Evolutionary conservation across 2,329 filamentous ascomycete species (phyloP), one percentile per base, ranked within the genome.

Genomic region (Alternaria atra): DNA sequence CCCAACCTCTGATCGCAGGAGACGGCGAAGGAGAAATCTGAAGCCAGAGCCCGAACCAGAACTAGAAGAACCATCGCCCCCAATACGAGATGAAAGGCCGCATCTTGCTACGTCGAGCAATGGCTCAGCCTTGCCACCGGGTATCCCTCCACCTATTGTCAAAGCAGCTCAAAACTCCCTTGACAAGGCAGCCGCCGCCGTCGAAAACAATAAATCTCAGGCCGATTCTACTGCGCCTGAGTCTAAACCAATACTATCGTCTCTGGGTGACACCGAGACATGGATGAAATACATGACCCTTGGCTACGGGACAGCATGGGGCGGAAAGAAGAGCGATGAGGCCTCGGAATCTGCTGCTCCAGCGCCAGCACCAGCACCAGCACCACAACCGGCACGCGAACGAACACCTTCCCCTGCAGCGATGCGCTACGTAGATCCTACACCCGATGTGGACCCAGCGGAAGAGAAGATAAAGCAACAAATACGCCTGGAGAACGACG

Each of bases 1-100:
- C 66, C 91, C 93, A 13, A 87, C 86, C 2, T 90, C 91, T 1
- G 84, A 85, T 60, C 86, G 90, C 32, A 83, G 84, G 48, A 81
- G 74, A 80, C 42, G 80, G 75, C 65, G 85, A 77, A 72, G 75
- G 55, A 79, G 76, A 40, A 80, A 74, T 61, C 73, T 69, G 20
- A 57, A 64, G 25, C 42, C 65, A 13, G 39, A 62, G 15, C 42
- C 66, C 12, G 35, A 48, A 27, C 34, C 50, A 30, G 51, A 63
- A 13, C 43, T 35, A 32, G 39, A 47, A 40, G 51, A 61, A 46
- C 44, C 60, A 7, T 43, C 60, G 4, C 40, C 51, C 27, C 29
- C 60, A 20, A 52, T 48, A n/a, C 58, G 47, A 40, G 37, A 60
- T 1, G 54, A 52, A 23, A 55, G 51, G 15, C 35, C 52, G 9